These are phyloP conservation scores for Pseudoneurospora amorphoporcata DNA, from an alignment of 495 filamentous ascomycete species.

Conservation along the genomic window DNA sequence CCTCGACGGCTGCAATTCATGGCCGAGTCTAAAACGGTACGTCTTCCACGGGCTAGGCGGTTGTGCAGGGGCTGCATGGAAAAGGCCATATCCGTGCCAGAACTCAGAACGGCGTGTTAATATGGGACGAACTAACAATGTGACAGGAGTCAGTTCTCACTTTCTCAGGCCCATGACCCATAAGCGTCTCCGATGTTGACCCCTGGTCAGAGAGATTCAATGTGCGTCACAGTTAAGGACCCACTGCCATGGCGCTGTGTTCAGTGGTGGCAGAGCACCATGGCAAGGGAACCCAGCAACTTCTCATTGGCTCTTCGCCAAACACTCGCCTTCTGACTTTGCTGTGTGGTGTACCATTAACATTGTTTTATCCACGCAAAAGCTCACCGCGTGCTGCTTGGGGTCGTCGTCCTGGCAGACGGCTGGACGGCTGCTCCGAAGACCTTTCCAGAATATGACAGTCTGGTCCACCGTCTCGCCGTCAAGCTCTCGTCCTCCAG, in stretches of 20 bases:
- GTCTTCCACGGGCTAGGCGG: not conserved
- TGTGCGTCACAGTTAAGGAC: not conserved
- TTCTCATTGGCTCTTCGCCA: not conserved
- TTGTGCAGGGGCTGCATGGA: not conserved
- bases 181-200: not conserved
- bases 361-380: not conserved
- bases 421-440: not conserved
- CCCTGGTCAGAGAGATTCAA: not conserved
- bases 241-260: not conserved
- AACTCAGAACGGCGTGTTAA: not conserved
- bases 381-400: not conserved
- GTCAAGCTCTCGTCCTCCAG: not conserved
- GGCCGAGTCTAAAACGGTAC: not conserved
- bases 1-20: not conserved
- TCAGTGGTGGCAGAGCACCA: not conserved
- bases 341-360: not conserved
- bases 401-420: not conserved
- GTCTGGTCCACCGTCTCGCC: not conserved
- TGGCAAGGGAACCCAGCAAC: not conserved
- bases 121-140: not conserved
- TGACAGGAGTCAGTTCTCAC: not conserved
- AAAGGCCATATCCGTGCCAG: not conserved
- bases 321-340: not conserved
- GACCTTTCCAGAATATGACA: not conserved
- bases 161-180: not conserved